Base-by-base conservation (phyloP, 2,329 filamentous ascomycete genomes). In the Fusarium zealandicum region DNA sequence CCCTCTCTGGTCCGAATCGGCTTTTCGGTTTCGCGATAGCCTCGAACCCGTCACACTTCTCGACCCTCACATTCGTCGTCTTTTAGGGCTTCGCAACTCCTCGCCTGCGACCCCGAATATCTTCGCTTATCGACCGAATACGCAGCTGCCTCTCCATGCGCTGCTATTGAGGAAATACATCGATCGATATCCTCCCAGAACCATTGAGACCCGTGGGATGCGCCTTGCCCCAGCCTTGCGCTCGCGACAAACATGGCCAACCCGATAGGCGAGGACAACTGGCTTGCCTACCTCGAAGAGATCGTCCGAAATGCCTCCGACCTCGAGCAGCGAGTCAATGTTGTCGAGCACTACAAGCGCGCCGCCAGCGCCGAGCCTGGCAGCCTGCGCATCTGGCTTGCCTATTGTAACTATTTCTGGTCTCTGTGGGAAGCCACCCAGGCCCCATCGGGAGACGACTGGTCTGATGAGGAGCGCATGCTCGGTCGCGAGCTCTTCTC, bases 321-420 rank as follows among this genome's bases (percentile, higher is more conserved):
- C 69, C 73, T 90, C 48, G 88, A 92, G 57, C 82, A 85, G 65
- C 85, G 88, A 63, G 82, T 91, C 69, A 80, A 82, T 57, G 79
- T 90, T 40, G 81, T 92, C 68, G 90, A 93, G 71, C 75, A 89
- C 37, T 92, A 86, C 74, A 86, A 88, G 64, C 82, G 82, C 63
- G 90, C 90, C 51, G 83, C 88, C 17, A 75, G 77, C 52, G 87
- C 90, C 45, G 90, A 93, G 73, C 88, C 89, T 10, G 86, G 82
- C 63, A 93, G 90, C 66, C 78, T 89, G 54, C 85, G 83, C 59
- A 77, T 93, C 33, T 95, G 90, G 90, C 81, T 87, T 54, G 82
- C 86, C 22, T 93, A 93, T 69, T 90, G 88, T 72, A 86, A 92
- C 66, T 93, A 88, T 74, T 86, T 93, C 59, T 87, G 88, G 80